phyloP scores from a whole-genome alignment of 768 basidiomycete genomes.

The Russula sp. region DNA sequence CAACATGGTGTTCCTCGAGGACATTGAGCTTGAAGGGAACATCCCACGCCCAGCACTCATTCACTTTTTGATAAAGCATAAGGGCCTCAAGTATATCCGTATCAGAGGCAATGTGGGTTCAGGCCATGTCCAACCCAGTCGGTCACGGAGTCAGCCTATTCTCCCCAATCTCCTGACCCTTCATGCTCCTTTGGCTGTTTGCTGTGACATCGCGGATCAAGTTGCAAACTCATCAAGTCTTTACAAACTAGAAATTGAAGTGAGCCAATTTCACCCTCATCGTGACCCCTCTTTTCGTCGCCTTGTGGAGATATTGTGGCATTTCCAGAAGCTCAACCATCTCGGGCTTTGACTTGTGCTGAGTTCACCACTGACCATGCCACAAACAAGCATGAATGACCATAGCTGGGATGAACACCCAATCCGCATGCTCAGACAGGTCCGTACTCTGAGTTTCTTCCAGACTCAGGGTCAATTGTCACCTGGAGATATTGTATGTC shows the following conservation, averaged over 20 bases:
- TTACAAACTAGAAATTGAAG: too few species aligned
- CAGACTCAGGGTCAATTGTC: too few species aligned
- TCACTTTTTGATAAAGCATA: not conserved
- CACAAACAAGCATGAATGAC: not conserved
- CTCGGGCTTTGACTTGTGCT: not conserved
- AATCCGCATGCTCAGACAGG: not conserved
- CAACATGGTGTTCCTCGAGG: not conserved
- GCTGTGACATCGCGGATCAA: too few species aligned
- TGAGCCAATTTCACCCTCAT: not conserved
- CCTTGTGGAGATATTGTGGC: not conserved
- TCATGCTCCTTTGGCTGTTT: too few species aligned
- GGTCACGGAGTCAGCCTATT: too few species aligned
- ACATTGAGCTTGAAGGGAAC: not conserved
- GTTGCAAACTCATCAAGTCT: too few species aligned
- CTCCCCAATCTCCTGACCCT: not conserved
- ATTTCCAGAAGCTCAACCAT: not conserved
- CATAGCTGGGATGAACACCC: not conserved
- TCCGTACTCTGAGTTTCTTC: not conserved
- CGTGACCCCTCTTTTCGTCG: not conserved
- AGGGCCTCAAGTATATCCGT: not conserved
- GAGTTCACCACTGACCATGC: not conserved
- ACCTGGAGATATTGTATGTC: not conserved
- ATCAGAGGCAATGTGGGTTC: not conserved
- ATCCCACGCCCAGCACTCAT: not conserved
- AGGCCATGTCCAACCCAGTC: too few species aligned